phyloP scores from a whole-genome alignment of 176 grass and related monocot genomes.

The Avena eriantha region DNA sequence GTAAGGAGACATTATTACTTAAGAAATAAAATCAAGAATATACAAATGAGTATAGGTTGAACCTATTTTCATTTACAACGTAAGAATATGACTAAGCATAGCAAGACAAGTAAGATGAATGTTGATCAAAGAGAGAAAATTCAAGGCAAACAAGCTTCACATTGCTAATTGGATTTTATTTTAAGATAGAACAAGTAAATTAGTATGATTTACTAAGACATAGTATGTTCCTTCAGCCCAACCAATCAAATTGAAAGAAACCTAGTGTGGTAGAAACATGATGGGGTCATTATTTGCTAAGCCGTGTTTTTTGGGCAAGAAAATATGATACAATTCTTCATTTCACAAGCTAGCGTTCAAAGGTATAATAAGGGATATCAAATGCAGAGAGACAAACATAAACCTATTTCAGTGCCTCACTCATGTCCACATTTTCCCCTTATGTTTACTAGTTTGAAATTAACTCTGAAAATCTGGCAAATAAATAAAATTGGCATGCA shows the following conservation, averaged over 20 bases:
- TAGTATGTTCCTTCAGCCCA: neutral
- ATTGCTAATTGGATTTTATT: neutral
- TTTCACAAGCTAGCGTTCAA: neutral
- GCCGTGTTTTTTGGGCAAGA: neutral
- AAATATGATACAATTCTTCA: neutral
- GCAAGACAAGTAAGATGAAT: slow-evolving; percentile 8
- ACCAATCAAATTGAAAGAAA: neutral
- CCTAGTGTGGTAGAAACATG: neutral
- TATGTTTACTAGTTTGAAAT: neutral
- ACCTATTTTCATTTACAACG: neutral
- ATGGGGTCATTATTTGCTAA: neutral
- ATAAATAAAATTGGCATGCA: neutral
- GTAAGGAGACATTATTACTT: neutral
- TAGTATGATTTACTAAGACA: neutral
- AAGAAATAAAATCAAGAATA: slow-evolving; percentile 31
- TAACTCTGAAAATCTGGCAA: neutral
- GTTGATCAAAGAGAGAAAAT: neutral
- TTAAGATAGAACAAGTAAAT: neutral
- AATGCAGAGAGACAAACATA: neutral
- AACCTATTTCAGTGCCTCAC: neutral
- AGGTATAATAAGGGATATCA: neutral
- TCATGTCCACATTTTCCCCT: neutral
- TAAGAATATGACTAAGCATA: neutral
- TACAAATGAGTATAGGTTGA: neutral
- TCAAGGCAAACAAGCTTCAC: neutral